These are phyloP conservation scores for Flagelloscypha sp. DNA, from an alignment of 768 basidiomycete genomes.

Conservation along the genomic window DNA sequence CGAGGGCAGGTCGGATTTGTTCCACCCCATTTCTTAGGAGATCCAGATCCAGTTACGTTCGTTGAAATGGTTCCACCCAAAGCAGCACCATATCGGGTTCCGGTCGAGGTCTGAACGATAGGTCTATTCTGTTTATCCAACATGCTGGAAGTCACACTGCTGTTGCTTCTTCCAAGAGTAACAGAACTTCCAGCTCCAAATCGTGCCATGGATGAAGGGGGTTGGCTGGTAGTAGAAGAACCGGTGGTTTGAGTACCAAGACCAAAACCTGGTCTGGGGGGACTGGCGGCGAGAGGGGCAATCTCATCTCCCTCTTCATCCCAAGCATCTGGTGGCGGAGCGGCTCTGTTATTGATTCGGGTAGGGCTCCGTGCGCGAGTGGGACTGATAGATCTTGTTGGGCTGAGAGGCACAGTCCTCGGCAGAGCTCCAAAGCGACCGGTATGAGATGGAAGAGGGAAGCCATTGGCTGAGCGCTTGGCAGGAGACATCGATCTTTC, in stretches of 20 bases:
- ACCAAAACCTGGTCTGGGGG: too few species aligned
- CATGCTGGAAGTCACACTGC: neutral
- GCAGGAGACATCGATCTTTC: too few species aligned
- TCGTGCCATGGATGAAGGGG: too few species aligned
- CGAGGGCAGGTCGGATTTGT: constrained; percentile 58
- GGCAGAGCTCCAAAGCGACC: constrained; percentile 44
- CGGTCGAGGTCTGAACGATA: constrained; percentile 41
- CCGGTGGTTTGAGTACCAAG: too few species aligned
- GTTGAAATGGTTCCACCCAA: constrained; percentile 28
- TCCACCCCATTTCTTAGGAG: constrained; percentile 44
- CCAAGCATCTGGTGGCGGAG: too few species aligned
- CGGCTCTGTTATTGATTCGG: too few species aligned
- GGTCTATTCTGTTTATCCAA: constrained; percentile 11
- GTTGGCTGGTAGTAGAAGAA: too few species aligned
- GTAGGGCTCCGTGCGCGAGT: constrained; percentile 11
- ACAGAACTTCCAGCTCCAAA: too few species aligned
- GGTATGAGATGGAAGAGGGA: too few species aligned
- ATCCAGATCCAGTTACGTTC: constrained; percentile 28
- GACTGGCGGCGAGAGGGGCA: too few species aligned
- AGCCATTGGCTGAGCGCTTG: too few species aligned
- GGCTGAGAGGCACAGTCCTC: constrained; percentile 45
- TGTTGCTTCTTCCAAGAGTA: constrained; percentile 8
- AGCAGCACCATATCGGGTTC: constrained; percentile 59
- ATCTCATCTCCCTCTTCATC: too few species aligned
- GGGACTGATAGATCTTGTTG: constrained; percentile 19